Conservation (phyloP, 1,139 yeast genomes). For the Yamadazyma siamensis region DNA sequence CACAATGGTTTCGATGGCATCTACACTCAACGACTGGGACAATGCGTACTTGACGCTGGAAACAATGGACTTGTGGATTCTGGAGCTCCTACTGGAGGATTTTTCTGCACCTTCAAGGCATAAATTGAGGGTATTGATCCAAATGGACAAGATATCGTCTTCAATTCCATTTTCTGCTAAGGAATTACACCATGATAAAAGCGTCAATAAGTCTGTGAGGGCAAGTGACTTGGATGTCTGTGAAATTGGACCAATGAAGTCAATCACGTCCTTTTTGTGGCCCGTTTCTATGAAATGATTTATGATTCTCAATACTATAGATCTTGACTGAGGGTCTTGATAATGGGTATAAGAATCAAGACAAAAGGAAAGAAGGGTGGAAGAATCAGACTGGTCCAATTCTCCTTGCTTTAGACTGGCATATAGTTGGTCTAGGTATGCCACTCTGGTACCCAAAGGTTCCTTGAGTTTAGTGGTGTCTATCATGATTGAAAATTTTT, state of each 20-base stretch:
- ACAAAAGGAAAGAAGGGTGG: slow-evolving; percentile 25
- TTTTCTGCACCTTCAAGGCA: slow-evolving; percentile 5
- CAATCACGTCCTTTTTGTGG: slow-evolving; percentile 23
- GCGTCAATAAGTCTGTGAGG: slow-evolving; percentile 50
- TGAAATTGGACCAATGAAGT: slow-evolving; percentile 36
- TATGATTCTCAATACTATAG: slow-evolving; percentile 22
- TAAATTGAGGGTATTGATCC: slow-evolving; percentile 1
- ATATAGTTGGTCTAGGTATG: background rate
- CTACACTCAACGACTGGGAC: slow-evolving; percentile 15
- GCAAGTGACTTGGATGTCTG: slow-evolving; percentile 33
- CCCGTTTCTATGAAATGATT: slow-evolving; percentile 2
- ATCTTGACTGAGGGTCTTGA: slow-evolving; percentile 47
- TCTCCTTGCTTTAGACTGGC: background rate
- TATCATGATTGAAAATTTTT: too few species aligned
- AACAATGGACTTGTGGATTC: slow-evolving; percentile 45
- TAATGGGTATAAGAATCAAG: slow-evolving; percentile 50
- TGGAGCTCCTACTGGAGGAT: slow-evolving; percentile 33
- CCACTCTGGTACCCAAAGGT: too few species aligned
- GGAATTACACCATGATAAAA: slow-evolving; percentile 55
- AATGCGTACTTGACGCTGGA: slow-evolving; percentile 33
- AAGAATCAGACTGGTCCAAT: slow-evolving; percentile 2
- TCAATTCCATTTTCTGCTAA: slow-evolving; percentile 13
- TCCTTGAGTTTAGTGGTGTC: too few species aligned
- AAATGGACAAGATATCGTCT: slow-evolving; percentile 2
- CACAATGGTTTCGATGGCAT: slow-evolving; percentile 12